Conservation (phyloP, 2,329 filamentous ascomycete species). For the Curvularia eragrostidis region DNA sequence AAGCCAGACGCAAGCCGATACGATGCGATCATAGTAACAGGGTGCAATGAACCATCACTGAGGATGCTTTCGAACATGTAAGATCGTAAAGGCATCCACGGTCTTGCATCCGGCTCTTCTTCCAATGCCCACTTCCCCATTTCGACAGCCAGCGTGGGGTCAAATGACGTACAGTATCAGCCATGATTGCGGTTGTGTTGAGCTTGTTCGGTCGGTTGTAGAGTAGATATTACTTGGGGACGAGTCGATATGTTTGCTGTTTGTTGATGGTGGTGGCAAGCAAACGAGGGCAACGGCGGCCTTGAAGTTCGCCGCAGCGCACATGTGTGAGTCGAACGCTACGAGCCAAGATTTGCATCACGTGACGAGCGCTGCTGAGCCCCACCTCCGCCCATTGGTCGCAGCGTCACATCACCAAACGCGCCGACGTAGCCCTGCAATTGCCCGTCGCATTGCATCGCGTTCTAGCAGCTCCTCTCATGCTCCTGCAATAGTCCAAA, state of each 20-base stretch:
- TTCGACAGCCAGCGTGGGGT: slow-evolving; percentile 36
- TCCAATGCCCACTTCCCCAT: slow-evolving; percentile 22
- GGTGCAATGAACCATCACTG: background rate
- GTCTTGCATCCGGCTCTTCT: slow-evolving; percentile 5
- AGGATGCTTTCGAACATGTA: background rate
- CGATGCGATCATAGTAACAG: background rate
- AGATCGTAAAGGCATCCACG: background rate
- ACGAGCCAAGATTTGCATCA: slow-evolving; percentile 29
- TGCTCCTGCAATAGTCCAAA: slow-evolving; percentile 30
- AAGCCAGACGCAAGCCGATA: slow-evolving; percentile 2
- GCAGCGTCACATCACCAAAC: slow-evolving; percentile 26
- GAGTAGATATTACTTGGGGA: background rate
- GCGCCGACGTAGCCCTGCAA: slow-evolving; percentile 11
- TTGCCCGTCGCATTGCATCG: slow-evolving; percentile 9
- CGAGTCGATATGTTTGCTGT: slow-evolving; percentile 1
- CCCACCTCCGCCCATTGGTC: slow-evolving; percentile 39
- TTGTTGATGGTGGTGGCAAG: slow-evolving; percentile 3
- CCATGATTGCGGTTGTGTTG: slow-evolving; percentile 58
- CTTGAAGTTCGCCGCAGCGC: slow-evolving; percentile 19
- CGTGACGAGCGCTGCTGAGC: slow-evolving; percentile 25
- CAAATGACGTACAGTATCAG: slow-evolving; percentile 52
- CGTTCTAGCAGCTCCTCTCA: slow-evolving; percentile 16
- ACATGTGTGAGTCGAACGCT: slow-evolving; percentile 28
- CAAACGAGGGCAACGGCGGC: slow-evolving; percentile 1
- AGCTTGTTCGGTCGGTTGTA: slow-evolving; percentile 8